These are phyloP conservation scores for Selaginella moellendorffii DNA, from an alignment of 75 land plant genomes.

Conservation along the genomic window DNA sequence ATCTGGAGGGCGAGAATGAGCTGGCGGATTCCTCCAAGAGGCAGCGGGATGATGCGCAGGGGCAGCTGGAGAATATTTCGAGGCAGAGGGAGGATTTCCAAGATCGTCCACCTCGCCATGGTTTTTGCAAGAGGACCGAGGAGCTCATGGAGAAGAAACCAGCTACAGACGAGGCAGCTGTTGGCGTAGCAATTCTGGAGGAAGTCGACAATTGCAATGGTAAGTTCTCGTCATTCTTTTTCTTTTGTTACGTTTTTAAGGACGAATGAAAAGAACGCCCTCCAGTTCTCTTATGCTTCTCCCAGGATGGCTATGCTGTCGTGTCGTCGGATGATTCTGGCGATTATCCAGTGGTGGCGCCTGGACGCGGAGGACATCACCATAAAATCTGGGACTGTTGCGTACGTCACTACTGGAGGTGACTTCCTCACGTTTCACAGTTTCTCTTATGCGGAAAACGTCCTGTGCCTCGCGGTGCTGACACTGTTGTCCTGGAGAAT, in stretches of 20 bases:
- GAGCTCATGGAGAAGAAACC: conserved; percentile 82
- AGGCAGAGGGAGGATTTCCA: conserved; percentile 42
- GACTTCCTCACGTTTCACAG: background rate
- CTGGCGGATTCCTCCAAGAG: no score
- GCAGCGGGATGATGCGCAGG: conserved; percentile 31
- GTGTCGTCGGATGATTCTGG: conserved; percentile 92
- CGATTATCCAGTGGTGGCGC: conserved; percentile 64
- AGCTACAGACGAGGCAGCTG: conserved; percentile 90
- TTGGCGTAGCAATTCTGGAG: conserved; percentile 58
- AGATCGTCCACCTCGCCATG: conserved; percentile 58
- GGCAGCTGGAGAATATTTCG: conserved; percentile 34
- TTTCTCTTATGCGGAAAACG: background rate
- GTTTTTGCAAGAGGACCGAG: conserved; percentile 74
- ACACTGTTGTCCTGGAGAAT: conserved; percentile 92
- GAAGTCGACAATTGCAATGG: conserved; percentile 39
- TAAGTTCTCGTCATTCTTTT: conserved; percentile 38
- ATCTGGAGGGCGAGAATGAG: conserved; percentile 15
- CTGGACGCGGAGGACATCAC: conserved; percentile 53
- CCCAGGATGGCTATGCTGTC: conserved; percentile 99
- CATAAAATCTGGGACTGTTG: conserved; percentile 68
- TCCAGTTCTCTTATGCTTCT: conserved; percentile 23
- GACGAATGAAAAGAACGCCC: no score
- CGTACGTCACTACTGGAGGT: conserved; percentile 99
- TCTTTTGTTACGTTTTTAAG: no score
- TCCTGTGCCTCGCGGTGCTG: conserved; percentile 89